Base-by-base conservation (phyloP, 805 yeast genomes). In the Maudiozyma saulgeensis region DNA sequence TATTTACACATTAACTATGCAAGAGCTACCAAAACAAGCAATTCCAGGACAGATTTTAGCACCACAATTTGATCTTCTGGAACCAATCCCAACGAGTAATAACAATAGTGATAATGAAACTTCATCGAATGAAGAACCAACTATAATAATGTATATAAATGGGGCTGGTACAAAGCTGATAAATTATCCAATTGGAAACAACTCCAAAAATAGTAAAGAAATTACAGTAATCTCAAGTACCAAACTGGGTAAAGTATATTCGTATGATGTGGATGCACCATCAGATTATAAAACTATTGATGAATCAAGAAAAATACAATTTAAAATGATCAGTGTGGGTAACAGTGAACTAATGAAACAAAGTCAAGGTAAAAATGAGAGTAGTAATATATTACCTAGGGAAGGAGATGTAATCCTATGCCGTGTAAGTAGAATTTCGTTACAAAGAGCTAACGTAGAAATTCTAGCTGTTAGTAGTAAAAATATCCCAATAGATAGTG, bases 341-440 rank as follows among this genome's bases (percentile, higher is more conserved):
- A 54, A 54, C 13, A 34, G 23, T 3, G 28, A 18, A 5, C 13
- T 37, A 2, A 19, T 31, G 4, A 13, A n/a, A 3, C 26, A 35
- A n/a, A 47, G 19, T 25, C 41, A 19, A 13, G 37, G 41, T 18
- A 28, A 21, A 28, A 31, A 2, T 23, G 18, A 28, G 6, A 31
- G 34, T 11, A 28, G 38, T 21, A 48, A 21, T 34, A 44, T 44
- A 26, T 39, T 53, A 48, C 98, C 98, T 7, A 78, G 80, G 53
- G 96, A 87, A 54, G 84, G 86, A 28, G 96, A 91, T 63, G 66
- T 82, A 23, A 96, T 93, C 2, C 68, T 91, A 19, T 87, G 87
- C 0, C 74, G 81, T 48, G 84, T 93, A 23, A 79, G 82, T 25
- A 77, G 82, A 56, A 74, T 90, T 38, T 76, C 81, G 8, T 68